Conservation (phyloP, 2,329 filamentous ascomycete species). For the Xylaria digitata region DNA sequence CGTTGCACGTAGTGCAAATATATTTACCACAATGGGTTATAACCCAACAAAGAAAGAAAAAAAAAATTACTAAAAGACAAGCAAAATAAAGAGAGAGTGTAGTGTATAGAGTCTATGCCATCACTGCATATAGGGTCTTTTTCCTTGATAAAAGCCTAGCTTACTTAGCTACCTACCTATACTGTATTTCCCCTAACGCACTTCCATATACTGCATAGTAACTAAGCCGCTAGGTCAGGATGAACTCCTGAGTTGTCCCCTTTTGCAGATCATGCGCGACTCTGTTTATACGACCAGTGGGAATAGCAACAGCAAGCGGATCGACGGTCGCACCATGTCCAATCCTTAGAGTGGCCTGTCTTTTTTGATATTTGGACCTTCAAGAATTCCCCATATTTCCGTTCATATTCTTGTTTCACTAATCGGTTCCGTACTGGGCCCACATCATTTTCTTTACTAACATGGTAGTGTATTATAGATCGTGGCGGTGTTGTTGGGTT, state of each 20-base stretch:
- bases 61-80: background rate
- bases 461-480: background rate
- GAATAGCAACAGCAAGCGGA: background rate
- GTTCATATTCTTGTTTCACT: slow-evolving; percentile 24
- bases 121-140: background rate
- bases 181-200: background rate
- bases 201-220: slow-evolving; percentile 4
- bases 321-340: slow-evolving; percentile 28
- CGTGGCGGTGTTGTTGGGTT: slow-evolving; percentile 4
- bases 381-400: slow-evolving; percentile 13
- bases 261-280: slow-evolving; percentile 30
- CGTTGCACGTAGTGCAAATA: background rate
- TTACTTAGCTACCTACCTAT: background rate
- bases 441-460: slow-evolving; percentile 20
- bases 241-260: slow-evolving; percentile 22
- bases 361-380: slow-evolving; percentile 12
- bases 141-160: background rate
- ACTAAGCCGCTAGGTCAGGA: background rate
- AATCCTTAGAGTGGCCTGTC: slow-evolving; percentile 15
- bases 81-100: background rate
- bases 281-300: slow-evolving; percentile 8
- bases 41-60: background rate
- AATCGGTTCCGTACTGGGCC: slow-evolving; percentile 9
- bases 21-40: background rate
- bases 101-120: background rate